These are phyloP conservation scores for Hymenoscyphus scutula DNA, from an alignment of 2,329 filamentous ascomycete genomes.

Conservation along the genomic window DNA sequence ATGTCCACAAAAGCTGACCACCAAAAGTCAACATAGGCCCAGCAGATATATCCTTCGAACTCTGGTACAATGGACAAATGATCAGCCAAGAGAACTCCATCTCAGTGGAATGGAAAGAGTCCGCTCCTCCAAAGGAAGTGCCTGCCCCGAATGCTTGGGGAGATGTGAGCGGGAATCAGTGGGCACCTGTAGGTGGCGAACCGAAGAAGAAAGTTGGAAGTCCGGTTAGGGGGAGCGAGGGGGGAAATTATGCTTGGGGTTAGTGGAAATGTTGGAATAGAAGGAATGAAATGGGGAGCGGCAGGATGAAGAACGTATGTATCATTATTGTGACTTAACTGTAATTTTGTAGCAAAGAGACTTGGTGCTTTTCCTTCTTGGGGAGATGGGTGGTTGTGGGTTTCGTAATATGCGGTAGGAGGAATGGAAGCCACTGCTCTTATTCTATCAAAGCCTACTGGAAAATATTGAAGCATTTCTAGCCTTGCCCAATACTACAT, in stretches of 20 bases:
- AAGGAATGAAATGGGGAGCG: too few species aligned
- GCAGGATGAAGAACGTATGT: too few species aligned
- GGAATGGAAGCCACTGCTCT: too few species aligned
- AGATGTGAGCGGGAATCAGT: neutral
- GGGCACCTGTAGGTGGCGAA: neutral
- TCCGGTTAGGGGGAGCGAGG: neutral
- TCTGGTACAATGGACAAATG: slow-evolving; percentile 18
- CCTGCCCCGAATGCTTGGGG: neutral
- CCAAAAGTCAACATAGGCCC: slow-evolving; percentile 16
- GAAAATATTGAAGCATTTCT: too few species aligned
- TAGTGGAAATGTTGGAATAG: too few species aligned
- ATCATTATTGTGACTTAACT: too few species aligned
- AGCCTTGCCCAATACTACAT: too few species aligned
- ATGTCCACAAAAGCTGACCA: neutral
- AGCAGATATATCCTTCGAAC: slow-evolving; percentile 17
- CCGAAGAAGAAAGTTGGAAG: neutral
- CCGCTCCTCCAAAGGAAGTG: neutral
- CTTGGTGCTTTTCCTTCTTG: too few species aligned
- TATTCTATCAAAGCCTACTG: too few species aligned
- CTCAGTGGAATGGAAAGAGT: neutral
- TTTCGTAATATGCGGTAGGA: too few species aligned
- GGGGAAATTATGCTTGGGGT: slow-evolving; percentile 1
- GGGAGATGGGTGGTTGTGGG: too few species aligned
- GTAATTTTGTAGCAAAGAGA: too few species aligned
- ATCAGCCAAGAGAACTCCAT: slow-evolving; percentile 14